Evolutionary conservation across 1,284 basidiomycete species (phyloP).

Genomic region (Pseudozyma thailandica): DNA sequence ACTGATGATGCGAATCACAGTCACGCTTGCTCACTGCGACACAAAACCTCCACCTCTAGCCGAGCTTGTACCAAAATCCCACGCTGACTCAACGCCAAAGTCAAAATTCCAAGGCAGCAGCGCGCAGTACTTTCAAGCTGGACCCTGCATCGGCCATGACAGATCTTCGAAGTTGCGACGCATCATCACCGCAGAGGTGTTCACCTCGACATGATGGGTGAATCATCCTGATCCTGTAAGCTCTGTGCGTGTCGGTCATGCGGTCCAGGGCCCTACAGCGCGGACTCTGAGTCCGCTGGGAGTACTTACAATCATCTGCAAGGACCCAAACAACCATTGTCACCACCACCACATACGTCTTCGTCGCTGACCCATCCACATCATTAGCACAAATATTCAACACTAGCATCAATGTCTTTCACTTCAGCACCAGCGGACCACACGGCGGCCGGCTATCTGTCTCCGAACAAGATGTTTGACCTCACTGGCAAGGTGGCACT

Average conservation of each 20-base stretch:
- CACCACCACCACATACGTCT: too few relatives aligned
- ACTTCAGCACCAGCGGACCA: constrained; percentile 31
- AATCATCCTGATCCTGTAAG: background rate
- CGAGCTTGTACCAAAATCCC: background rate
- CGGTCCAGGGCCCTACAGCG: too few relatives aligned
- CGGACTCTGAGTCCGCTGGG: too few relatives aligned
- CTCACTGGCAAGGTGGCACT: constrained; percentile 73
- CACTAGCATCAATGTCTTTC: constrained; percentile 19
- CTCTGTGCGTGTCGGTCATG: background rate
- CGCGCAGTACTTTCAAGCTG: background rate
- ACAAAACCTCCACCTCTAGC: constrained; percentile 22
- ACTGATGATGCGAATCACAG: constrained; percentile 21
- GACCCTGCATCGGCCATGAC: constrained; percentile 3
- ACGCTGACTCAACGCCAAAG: constrained; percentile 24
- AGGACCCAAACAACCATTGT: too few relatives aligned
- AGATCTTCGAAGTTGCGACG: background rate
- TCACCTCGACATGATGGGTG: too few relatives aligned
- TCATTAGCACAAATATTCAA: too few relatives aligned
- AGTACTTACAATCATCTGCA: too few relatives aligned
- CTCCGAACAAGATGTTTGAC: constrained; percentile 34
- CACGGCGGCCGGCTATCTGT: constrained; percentile 22
- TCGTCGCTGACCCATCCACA: too few relatives aligned
- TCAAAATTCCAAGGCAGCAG: background rate
- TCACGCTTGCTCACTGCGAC: constrained; percentile 10
- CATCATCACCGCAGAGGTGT: constrained; percentile 5